Conservation (phyloP, 176 grass and related monocot genomes). For the Carex kokanica region DNA sequence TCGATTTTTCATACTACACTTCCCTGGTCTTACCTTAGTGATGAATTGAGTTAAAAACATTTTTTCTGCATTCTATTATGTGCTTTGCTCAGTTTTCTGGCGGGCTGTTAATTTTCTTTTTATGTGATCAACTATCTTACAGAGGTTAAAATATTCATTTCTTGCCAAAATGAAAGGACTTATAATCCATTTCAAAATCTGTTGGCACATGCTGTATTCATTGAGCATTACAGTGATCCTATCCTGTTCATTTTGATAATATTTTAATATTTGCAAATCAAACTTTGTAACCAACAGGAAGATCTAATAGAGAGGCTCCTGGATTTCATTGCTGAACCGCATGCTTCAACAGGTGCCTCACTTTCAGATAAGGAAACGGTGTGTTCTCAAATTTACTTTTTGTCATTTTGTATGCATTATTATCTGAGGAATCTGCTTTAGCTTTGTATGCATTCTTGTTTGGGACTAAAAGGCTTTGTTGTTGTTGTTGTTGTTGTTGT, state of each 20-base stretch:
- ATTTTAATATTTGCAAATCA: slow-evolving; percentile 31
- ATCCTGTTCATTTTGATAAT: neutral
- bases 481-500: no score
- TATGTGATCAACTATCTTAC: neutral
- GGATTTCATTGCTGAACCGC: slow-evolving; percentile 93
- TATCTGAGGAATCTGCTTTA: slow-evolving; percentile 20
- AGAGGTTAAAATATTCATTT: neutral
- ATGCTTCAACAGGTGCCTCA: slow-evolving; percentile 38
- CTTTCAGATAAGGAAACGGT: slow-evolving; percentile 39
- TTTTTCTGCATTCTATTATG: neutral
- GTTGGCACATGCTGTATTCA: neutral
- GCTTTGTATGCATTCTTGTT: neutral
- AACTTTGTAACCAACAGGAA: slow-evolving; percentile 54
- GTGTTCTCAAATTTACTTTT: neutral
- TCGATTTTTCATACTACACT: slow-evolving; percentile 11
- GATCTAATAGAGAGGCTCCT: slow-evolving; percentile 77
- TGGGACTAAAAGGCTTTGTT: no score
- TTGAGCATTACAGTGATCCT: neutral
- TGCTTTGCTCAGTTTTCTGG: neutral
- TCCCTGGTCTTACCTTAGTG: neutral
- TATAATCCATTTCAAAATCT: neutral
- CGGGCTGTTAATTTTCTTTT: neutral
- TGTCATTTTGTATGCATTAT: slow-evolving; percentile 6
- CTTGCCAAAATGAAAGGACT: neutral
- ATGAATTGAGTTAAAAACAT: neutral